These are phyloP conservation scores for Sphaerulina musiva DNA, from an alignment of 2,329 filamentous ascomycete genomes.

Conservation along the genomic window DNA sequence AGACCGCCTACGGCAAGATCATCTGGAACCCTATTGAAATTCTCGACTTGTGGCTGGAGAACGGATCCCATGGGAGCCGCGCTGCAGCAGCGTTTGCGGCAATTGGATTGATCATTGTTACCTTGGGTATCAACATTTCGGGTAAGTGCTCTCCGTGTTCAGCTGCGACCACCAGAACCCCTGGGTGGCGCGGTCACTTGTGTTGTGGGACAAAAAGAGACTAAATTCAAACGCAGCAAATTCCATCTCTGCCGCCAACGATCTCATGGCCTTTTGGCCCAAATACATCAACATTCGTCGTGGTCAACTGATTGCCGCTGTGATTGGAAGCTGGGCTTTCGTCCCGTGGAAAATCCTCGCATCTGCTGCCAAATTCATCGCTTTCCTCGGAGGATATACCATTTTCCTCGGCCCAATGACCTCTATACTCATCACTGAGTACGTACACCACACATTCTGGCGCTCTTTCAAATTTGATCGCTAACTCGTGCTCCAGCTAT, in stretches of 20 bases:
- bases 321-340: constrained; percentile 36
- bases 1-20: constrained; percentile 46
- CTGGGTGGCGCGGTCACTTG: too few relatives aligned
- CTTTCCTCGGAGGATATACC: constrained; percentile 56
- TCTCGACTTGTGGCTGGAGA: constrained; percentile 32
- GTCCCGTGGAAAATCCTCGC: constrained; percentile 37
- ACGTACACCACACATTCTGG: neutral
- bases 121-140: constrained; percentile 47
- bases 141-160: too few relatives aligned
- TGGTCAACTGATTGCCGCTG: constrained; percentile 33
- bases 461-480: too few relatives aligned
- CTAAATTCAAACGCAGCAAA: constrained; percentile 35
- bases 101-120: constrained; percentile 45
- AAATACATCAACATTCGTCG: constrained; percentile 44
- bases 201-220: too few relatives aligned
- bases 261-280: constrained; percentile 47
- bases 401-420: constrained; percentile 60
- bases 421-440: constrained; percentile 52
- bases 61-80: constrained; percentile 22
- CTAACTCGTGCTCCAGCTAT: constrained; percentile 33
- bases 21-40: constrained; percentile 32
- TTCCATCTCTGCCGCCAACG: constrained; percentile 49
- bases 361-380: constrained; percentile 33
- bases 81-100: constrained; percentile 28
- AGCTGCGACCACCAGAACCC: too few relatives aligned